Base-by-base conservation (phyloP, 2,329 filamentous ascomycete genomes). In the Colletotrichum sp. region DNA sequence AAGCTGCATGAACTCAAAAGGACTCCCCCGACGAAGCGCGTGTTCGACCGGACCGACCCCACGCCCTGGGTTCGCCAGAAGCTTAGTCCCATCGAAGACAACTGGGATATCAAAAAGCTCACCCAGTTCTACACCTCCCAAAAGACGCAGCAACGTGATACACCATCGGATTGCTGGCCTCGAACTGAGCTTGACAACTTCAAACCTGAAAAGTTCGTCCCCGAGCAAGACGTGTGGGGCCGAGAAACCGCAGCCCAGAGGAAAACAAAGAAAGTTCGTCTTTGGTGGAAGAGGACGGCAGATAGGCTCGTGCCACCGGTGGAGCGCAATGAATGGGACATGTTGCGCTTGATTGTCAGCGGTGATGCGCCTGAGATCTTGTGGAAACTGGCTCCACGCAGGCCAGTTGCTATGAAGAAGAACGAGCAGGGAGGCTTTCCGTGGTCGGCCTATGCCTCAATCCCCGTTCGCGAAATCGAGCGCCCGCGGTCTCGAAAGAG, bases 241-340 rank as follows among this genome's bases (percentile, higher is more conserved):
- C 85, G 85, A 3, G 86, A 87, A 0, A 81, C 88, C 2, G 75
- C 84, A 5, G 78, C 83, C 7, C 86, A 82, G 58, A 79, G 88
- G 1, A 78, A 82, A 9, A 83, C 85, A n/a, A 85, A 85, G 12
- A 89, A 88, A 75, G 79, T 84, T 62, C 87, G 84, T 32, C 84
- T 82, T 27, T 89, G 88, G 83, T 93, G 90, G 88, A 86, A 82
- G 48, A 72, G 72, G 6, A 79, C 85, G 18, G 82, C 88, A 1
- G 81, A 86, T 15, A 89, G 87, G 74, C 76, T 91, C 8, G 83
- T 91, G 78, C 89, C 90, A n/a, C 92, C 92, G 0, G 74, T 93
- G 18, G 86, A 86, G 8, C 83, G 81, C 32, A 83, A 84, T 22
- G 90, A 93, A 79, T 93, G 91, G 91, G 85, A 92, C 16, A 80